Conservation (phyloP, 2,329 filamentous ascomycete genomes). For the Fusarium sp. region DNA sequence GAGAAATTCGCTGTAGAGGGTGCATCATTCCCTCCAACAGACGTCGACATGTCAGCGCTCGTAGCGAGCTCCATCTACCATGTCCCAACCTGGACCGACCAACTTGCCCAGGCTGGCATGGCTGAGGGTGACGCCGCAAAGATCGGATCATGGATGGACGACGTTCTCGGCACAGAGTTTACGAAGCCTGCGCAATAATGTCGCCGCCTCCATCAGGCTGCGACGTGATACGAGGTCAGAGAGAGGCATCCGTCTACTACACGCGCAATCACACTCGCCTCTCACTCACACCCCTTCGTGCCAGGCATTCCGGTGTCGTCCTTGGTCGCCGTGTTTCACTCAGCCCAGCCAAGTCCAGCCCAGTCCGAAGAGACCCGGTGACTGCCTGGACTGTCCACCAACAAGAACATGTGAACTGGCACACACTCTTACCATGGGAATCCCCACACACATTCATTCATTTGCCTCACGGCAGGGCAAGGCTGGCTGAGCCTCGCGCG, state of each 20-base stretch:
- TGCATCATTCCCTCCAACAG: conserved; percentile 12
- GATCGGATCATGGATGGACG: conserved; percentile 49
- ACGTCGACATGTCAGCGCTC: conserved; percentile 27
- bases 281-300: conserved; percentile 37
- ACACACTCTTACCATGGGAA: conserved; percentile 24
- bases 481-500: conserved; percentile 39
- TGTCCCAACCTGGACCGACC: conserved; percentile 43
- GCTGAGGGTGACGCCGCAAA: conserved; percentile 32
- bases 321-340: conserved; percentile 32
- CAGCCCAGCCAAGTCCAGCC: conserved; percentile 10
- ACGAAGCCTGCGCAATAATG: conserved; percentile 38
- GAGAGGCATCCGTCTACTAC: conserved; percentile 17
- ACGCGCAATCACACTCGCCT: conserved; percentile 20
- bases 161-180: conserved; percentile 47
- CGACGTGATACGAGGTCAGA: conserved; percentile 27
- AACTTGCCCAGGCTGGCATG: conserved; percentile 43
- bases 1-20: conserved; percentile 48
- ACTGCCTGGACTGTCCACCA: conserved; percentile 28
- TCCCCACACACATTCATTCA: conserved; percentile 29
- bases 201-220: conserved; percentile 17
- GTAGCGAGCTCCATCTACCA: conserved; percentile 36
- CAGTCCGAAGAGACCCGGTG: conserved; percentile 33
- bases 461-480: conserved; percentile 4
- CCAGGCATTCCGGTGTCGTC: conserved; percentile 26
- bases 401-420: conserved; percentile 33